Evolutionary conservation across 2,329 filamentous ascomycete species (phyloP).

Genomic region (Fulvia fulva): DNA sequence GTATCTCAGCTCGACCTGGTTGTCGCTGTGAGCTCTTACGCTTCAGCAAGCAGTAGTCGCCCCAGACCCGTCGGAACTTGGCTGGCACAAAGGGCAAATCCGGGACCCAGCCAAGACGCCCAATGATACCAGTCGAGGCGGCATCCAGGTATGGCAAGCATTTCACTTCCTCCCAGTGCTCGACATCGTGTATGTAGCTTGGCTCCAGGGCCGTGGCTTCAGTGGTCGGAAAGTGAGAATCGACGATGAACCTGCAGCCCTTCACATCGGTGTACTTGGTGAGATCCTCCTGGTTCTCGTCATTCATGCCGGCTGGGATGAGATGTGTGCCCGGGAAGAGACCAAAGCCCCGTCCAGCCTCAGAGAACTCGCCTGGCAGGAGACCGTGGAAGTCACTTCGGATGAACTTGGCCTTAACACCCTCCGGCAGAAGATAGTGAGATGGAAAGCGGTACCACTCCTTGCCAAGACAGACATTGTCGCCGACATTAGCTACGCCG

Average conservation of each 20-base stretch:
- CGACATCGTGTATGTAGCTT: constrained; percentile 67
- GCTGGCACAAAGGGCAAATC: constrained; percentile 65
- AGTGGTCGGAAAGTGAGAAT: constrained; percentile 70
- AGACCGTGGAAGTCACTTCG: constrained; percentile 86
- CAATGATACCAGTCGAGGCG: constrained; percentile 66
- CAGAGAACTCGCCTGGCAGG: constrained; percentile 83
- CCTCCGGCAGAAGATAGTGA: constrained; percentile 82
- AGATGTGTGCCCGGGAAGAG: constrained; percentile 82
- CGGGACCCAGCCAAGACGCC: constrained; percentile 78
- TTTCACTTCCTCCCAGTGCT: constrained; percentile 72
- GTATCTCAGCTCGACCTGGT: constrained; percentile 5
- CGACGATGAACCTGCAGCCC: constrained; percentile 78
- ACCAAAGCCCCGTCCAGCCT: constrained; percentile 61
- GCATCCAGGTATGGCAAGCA: constrained; percentile 81
- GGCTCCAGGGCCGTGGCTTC: constrained; percentile 67
- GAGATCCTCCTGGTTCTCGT: constrained; percentile 79
- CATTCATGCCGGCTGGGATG: constrained; percentile 81
- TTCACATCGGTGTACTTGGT: constrained; percentile 78
- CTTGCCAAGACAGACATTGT: constrained; percentile 83
- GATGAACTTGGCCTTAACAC: constrained; percentile 82
- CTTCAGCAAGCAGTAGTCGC: constrained; percentile 77
- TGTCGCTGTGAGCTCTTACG: constrained; percentile 41
- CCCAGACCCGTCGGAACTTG: constrained; percentile 72
- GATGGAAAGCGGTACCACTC: constrained; percentile 98
- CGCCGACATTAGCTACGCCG: constrained; percentile 56